Percentiles rank a stretch among this genome's conserved stretches.
Evolutionary conservation across 2,329 filamentous ascomycete species (phyloP).

Genomic region (Trichoderma sp.): DNA sequence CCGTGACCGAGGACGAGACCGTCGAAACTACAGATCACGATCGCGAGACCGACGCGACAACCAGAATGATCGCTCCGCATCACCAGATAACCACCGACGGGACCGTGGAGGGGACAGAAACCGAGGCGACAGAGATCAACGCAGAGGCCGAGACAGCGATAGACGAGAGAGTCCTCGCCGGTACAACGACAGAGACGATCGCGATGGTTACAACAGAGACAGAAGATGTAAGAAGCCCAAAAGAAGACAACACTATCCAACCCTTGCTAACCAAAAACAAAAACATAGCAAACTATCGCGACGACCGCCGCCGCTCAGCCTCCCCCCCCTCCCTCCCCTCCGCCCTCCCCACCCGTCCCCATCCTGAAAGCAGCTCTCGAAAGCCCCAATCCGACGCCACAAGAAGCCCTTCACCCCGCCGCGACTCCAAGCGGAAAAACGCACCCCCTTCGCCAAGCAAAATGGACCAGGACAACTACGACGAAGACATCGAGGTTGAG

Average conservation of each 20-base stretch:
- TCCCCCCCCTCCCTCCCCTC: slow-evolving; percentile 32
- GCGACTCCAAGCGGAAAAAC: slow-evolving; percentile 27
- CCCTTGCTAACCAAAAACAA: neutral
- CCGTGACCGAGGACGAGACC: slow-evolving; percentile 26
- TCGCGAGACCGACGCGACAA: slow-evolving; percentile 35
- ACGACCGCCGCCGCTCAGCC: slow-evolving; percentile 40
- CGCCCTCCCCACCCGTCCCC: slow-evolving; percentile 41
- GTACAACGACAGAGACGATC: slow-evolving; percentile 32
- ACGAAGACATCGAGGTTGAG: slow-evolving; percentile 39
- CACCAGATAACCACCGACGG: slow-evolving; percentile 41
- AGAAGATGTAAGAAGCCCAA: slow-evolving; percentile 31
- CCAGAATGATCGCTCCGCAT: slow-evolving; percentile 42
- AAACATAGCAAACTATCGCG: slow-evolving; percentile 22
- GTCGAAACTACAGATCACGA: slow-evolving; percentile 35
- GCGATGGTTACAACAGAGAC: slow-evolving; percentile 33
- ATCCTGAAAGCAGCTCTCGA: slow-evolving; percentile 29
- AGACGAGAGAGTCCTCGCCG: slow-evolving; percentile 39
- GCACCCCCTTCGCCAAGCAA: slow-evolving; percentile 21
- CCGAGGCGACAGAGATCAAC: slow-evolving; percentile 37
- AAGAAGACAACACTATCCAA: neutral
- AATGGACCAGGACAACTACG: slow-evolving; percentile 31
- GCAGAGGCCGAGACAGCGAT: slow-evolving; percentile 29
- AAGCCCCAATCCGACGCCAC: slow-evolving; percentile 36
- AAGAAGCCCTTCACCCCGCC: slow-evolving; percentile 27
- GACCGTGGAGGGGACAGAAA: slow-evolving; percentile 44